These are phyloP conservation scores for Neodidymelliopsis sp. DNA, from an alignment of 2,329 filamentous ascomycete species.

Conservation along the genomic window DNA sequence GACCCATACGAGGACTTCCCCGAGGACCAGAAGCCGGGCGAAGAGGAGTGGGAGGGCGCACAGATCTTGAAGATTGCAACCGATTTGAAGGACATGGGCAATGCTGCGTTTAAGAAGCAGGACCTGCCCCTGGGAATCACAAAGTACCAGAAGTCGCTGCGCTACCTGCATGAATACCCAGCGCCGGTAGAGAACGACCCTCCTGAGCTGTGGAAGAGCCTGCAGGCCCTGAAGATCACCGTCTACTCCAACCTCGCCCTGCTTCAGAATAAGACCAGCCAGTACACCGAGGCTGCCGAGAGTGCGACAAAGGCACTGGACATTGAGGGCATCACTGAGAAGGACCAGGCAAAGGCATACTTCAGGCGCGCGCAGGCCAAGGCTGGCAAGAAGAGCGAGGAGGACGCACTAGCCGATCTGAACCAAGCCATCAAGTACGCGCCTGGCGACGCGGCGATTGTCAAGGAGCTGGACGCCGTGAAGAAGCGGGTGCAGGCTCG, in stretches of 20 bases:
- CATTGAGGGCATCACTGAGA: conserved; percentile 67
- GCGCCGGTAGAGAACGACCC: conserved; percentile 73
- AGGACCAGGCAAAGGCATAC: conserved; percentile 87
- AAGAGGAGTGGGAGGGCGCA: conserved; percentile 68
- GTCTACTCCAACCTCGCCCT: conserved; percentile 90
- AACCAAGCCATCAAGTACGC: conserved; percentile 54
- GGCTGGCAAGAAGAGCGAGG: conserved; percentile 82
- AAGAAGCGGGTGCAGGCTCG: conserved; percentile 78
- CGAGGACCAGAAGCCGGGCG: conserved; percentile 71
- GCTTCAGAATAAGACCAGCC: conserved; percentile 79
- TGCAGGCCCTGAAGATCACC: conserved; percentile 79
- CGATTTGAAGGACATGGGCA: conserved; percentile 90
- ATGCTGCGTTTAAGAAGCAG: conserved; percentile 85
- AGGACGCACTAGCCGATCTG: conserved; percentile 66
- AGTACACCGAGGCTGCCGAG: conserved; percentile 73
- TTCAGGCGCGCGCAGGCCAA: conserved; percentile 83
- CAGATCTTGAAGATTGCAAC: conserved; percentile 79
- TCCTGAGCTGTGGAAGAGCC: conserved; percentile 68
- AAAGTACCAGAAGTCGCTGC: conserved; percentile 93
- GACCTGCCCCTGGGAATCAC: conserved; percentile 75
- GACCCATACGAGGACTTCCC: conserved; percentile 97
- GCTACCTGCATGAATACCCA: conserved; percentile 87
- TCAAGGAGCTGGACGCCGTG: conserved; percentile 76
- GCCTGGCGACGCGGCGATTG: conserved; percentile 77
- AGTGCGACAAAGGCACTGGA: conserved; percentile 78